Evolutionary conservation across 306 rosid species (phyloP).

Genomic region (Acacia melanoxylon): DNA sequence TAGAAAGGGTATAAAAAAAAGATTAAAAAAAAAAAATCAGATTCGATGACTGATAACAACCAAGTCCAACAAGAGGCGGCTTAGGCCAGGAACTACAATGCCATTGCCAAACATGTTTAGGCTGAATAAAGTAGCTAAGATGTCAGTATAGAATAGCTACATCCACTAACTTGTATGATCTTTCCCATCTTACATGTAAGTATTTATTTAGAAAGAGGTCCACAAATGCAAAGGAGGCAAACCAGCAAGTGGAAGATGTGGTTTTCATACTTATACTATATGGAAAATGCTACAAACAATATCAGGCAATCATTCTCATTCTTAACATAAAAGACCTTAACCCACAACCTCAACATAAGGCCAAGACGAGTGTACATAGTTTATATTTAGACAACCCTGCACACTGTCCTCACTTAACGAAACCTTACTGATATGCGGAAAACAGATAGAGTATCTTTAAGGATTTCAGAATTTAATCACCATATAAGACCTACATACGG

Average conservation of each 20-base stretch:
- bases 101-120: neutral
- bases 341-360: neutral
- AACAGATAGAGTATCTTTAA: neutral
- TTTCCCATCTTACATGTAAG: neutral
- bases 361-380: neutral
- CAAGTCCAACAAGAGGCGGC: neutral
- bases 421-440: neutral
- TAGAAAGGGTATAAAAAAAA: neutral
- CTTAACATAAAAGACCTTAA: neutral
- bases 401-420: neutral
- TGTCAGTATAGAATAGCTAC: neutral
- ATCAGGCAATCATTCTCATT: neutral
- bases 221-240: slow-evolving; percentile 9
- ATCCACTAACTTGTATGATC: slow-evolving; percentile 9
- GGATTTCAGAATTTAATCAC: neutral
- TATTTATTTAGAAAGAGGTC: neutral
- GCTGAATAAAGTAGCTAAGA: slow-evolving; percentile 10
- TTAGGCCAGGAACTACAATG: slow-evolving; percentile 15
- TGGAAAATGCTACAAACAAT: neutral
- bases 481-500: neutral
- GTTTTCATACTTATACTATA: neutral
- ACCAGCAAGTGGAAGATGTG: slow-evolving; percentile 8
- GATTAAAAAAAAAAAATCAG: neutral
- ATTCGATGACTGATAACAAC: neutral
- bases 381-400: neutral